Percentiles rank a stretch among this genome's conserved stretches.
Conservation (phyloP, 140 eudicot genomes). For the Ambrosia hybrid region DNA sequence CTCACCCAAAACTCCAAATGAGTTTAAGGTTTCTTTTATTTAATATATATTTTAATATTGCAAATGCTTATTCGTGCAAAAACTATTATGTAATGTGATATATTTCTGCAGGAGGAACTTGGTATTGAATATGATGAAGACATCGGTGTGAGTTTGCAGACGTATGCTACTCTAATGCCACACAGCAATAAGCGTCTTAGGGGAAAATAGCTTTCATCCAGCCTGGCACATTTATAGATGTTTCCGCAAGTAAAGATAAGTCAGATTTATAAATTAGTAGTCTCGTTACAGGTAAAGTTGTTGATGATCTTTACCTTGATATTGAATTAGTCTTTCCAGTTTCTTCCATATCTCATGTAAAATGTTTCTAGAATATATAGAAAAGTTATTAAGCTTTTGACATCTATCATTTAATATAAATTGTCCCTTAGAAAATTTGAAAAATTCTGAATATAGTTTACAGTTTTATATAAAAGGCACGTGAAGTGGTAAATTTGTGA, state of each 20-base stretch:
- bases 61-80: neutral
- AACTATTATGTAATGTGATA: conserved; percentile 10
- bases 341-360: conserved; percentile 18
- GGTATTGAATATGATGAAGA: conserved; percentile 93
- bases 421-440: conserved; percentile 3
- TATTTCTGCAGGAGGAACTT: conserved; percentile 73
- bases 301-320: conserved; percentile 19
- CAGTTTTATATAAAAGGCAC: conserved; percentile 12
- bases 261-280: conserved; percentile 27
- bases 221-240: conserved; percentile 6
- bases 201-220: conserved; percentile 30
- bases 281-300: conserved; percentile 20
- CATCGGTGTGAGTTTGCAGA: conserved; percentile 87
- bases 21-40: conserved; percentile 62
- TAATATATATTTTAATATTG: neutral
- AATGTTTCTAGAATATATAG: conserved; percentile 15
- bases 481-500: neutral
- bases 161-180: conserved; percentile 56
- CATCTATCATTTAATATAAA: neutral
- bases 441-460: neutral
- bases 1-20: conserved; percentile 73
- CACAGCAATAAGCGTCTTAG: conserved; percentile 68
- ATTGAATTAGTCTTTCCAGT: conserved; percentile 15
- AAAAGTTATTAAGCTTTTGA: conserved; percentile 19
- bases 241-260: conserved; percentile 33